Evolutionary conservation across 176 grass and related monocot species (phyloP).

Genomic region (Thinopyrum elongatum): DNA sequence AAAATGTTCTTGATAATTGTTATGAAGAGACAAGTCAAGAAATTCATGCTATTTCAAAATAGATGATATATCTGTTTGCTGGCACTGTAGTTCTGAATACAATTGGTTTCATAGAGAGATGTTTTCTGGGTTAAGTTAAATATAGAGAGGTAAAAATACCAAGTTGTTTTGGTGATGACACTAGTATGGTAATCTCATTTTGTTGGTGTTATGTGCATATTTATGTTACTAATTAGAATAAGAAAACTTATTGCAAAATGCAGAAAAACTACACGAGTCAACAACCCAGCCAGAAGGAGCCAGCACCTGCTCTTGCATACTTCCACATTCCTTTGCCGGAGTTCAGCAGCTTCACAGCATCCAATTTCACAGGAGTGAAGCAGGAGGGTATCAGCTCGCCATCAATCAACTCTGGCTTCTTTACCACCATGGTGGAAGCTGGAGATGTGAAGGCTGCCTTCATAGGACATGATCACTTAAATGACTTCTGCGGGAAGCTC

Average conservation of each 20-base stretch:
- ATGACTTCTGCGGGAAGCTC: constrained; percentile 88
- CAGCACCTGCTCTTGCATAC: constrained; percentile 76
- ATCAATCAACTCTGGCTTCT: constrained; percentile 92
- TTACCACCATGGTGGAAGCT: constrained; percentile 77
- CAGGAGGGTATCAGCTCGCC: constrained; percentile 87
- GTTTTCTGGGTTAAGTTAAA: neutral
- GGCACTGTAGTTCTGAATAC: neutral
- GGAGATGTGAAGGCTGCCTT: constrained; percentile 90
- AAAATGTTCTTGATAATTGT: neutral
- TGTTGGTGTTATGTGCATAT: neutral
- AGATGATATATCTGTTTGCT: neutral
- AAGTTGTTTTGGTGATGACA: neutral
- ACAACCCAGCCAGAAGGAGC: constrained; percentile 54
- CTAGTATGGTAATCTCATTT: neutral
- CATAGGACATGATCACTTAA: constrained; percentile 83
- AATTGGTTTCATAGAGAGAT: neutral
- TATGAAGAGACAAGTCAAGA: neutral
- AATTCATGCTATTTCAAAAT: neutral
- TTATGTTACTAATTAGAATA: neutral
- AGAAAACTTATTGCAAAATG: constrained; percentile 21
- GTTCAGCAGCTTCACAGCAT: constrained; percentile 58
- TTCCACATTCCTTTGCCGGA: constrained; percentile 97
- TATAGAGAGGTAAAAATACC: neutral
- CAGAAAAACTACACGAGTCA: constrained; percentile 59
- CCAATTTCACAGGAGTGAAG: constrained; percentile 79